Conservation (phyloP, 2,329 filamentous ascomycete species). For the Cryphonectria carpinicola region DNA sequence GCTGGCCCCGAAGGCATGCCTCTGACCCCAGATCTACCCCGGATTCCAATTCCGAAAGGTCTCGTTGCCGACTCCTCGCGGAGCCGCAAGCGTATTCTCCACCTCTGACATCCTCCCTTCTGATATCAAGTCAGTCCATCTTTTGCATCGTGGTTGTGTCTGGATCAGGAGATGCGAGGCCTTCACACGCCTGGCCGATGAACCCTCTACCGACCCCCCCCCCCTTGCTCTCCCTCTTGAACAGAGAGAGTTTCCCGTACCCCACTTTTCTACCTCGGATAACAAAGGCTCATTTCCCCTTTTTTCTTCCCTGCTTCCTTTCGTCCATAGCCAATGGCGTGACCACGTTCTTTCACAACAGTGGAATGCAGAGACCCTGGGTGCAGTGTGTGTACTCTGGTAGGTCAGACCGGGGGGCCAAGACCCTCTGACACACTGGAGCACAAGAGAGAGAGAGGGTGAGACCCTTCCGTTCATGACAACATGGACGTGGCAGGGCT, state of each 20-base stretch:
- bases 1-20: slow-evolving; percentile 10
- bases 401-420: slow-evolving; percentile 14
- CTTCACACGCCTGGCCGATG: neutral
- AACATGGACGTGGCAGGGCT: slow-evolving; percentile 2
- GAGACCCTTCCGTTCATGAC: slow-evolving; percentile 12
- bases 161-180: neutral
- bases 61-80: slow-evolving; percentile 17
- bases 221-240: neutral
- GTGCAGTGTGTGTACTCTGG: neutral
- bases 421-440: slow-evolving; percentile 9
- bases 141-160: neutral
- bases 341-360: slow-evolving; percentile 20
- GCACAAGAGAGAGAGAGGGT: neutral
- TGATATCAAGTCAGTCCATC: slow-evolving; percentile 10
- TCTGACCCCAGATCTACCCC: slow-evolving; percentile 24
- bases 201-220: neutral
- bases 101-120: slow-evolving; percentile 10
- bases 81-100: slow-evolving; percentile 28
- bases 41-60: slow-evolving; percentile 5
- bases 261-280: slow-evolving; percentile 27
- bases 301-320: neutral
- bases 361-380: slow-evolving; percentile 10
- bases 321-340: slow-evolving; percentile 25
- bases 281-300: slow-evolving; percentile 13
- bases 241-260: slow-evolving; percentile 3